Evolutionary conservation across 768 basidiomycete genomes (phyloP).

Genomic region (Kwoniella sp.): DNA sequence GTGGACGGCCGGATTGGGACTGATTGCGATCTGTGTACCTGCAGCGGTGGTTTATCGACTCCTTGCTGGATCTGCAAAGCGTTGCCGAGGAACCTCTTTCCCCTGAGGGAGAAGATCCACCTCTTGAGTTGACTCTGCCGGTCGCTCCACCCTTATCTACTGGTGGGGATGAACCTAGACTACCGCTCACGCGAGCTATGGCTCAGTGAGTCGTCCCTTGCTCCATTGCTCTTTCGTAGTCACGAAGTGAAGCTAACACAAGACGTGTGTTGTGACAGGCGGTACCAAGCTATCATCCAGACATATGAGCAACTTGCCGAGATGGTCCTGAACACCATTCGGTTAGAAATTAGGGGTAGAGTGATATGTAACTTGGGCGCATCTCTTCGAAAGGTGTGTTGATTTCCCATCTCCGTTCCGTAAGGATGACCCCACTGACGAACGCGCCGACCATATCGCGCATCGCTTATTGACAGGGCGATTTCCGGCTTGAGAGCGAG

Average conservation of each 20-base stretch:
- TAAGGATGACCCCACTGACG: too few relatives aligned
- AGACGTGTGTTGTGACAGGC: too few relatives aligned
- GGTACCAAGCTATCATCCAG: slow-evolving; percentile 84
- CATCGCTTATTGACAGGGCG: slow-evolving; percentile 77
- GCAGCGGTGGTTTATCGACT: slow-evolving; percentile 81
- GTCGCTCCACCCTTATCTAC: slow-evolving; percentile 4
- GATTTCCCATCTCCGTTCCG: neutral
- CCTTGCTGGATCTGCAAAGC: slow-evolving; percentile 69
- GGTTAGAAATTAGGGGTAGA: slow-evolving; percentile 83
- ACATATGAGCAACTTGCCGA: slow-evolving; percentile 88
- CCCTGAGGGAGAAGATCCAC: slow-evolving; percentile 19
- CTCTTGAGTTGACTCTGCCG: slow-evolving; percentile 1
- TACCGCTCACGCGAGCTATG: slow-evolving; percentile 88
- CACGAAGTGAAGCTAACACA: too few relatives aligned
- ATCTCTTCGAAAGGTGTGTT: slow-evolving; percentile 70
- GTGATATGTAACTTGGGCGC: slow-evolving; percentile 77
- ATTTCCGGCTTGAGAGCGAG: slow-evolving; percentile 78
- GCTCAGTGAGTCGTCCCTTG: slow-evolving; percentile 64
- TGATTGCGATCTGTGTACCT: too few relatives aligned
- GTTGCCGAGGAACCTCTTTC: slow-evolving; percentile 61
- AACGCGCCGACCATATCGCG: too few relatives aligned
- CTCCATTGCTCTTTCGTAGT: too few relatives aligned
- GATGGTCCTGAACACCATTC: slow-evolving; percentile 80
- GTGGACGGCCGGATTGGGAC: too few relatives aligned
- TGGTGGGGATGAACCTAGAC: slow-evolving; percentile 60